A percentile compares a stretch with the other conserved stretches of the same genome.
These are phyloP conservation scores for Lathyrus sativus DNA, from an alignment of 306 rosid genomes.

Conservation along the genomic window DNA sequence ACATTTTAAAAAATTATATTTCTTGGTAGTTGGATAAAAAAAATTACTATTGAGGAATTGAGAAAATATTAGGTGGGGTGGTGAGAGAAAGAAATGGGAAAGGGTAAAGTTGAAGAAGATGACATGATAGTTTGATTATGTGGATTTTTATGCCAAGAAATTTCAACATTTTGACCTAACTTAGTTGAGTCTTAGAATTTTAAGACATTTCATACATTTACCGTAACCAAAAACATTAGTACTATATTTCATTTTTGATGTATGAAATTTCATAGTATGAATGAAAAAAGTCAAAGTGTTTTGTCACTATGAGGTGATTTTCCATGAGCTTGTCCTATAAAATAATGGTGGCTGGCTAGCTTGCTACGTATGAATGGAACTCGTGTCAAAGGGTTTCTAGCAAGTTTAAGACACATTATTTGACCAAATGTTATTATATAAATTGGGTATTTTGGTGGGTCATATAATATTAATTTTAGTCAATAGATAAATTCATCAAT, in stretches of 20 bases:
- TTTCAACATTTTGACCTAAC: not conserved
- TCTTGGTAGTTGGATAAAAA: not conserved
- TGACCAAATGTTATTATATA: not conserved
- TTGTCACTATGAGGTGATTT: not conserved
- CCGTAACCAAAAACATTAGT: too few species aligned
- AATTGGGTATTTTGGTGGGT: not conserved
- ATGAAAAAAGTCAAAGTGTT: not conserved
- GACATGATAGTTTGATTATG: not conserved
- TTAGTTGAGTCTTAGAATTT: not conserved
- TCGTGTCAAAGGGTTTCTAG: not conserved
- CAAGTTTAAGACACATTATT: not conserved
- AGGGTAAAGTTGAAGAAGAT: not conserved
- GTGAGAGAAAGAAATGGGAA: not conserved
- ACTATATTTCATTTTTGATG: not conserved
- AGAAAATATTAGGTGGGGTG: not conserved
- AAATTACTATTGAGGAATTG: not conserved
- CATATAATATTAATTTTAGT: not conserved
- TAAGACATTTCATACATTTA: not conserved
- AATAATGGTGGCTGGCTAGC: not conserved
- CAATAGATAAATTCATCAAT: not conserved
- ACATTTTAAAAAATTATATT: not conserved
- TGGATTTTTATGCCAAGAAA: not conserved
- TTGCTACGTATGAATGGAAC: not conserved
- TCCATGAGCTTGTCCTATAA: not conserved
- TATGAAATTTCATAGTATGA: not conserved